Evolutionary conservation across 768 basidiomycete species (phyloP).

Genomic region (Cyathus striatus): DNA sequence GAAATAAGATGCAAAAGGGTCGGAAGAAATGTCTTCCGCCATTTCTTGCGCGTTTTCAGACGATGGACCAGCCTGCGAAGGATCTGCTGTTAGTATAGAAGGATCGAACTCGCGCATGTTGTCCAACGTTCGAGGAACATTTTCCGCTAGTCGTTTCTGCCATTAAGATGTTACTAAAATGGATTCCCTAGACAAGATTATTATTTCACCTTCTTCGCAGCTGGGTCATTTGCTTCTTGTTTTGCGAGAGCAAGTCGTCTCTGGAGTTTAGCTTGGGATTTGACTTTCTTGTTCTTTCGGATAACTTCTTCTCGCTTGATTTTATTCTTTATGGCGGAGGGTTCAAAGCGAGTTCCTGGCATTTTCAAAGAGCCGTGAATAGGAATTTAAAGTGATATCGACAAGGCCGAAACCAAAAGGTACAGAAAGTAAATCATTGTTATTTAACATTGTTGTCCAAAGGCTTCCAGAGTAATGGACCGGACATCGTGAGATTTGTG

Average conservation of each 20-base stretch:
- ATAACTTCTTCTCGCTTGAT: slow-evolving; percentile 78
- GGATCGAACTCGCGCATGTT: slow-evolving; percentile 87
- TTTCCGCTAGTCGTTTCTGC: slow-evolving; percentile 81
- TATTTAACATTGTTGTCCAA: no score
- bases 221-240: slow-evolving; percentile 69
- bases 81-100: slow-evolving; percentile 55
- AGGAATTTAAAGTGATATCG: not conserved
- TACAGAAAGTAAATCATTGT: no score
- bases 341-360: slow-evolving; percentile 57
- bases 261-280: slow-evolving; percentile 77
- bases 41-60: slow-evolving; percentile 42
- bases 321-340: slow-evolving; percentile 81
- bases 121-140: slow-evolving; percentile 89
- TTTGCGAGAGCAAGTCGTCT: slow-evolving; percentile 74
- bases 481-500: no score
- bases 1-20: slow-evolving; percentile 78
- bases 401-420: no score
- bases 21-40: slow-evolving; percentile 63
- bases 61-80: slow-evolving; percentile 17
- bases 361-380: slow-evolving; percentile 8
- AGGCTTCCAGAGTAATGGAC: no score
- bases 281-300: slow-evolving; percentile 69
- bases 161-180: no score
- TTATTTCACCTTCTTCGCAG: slow-evolving; percentile 61
- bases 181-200: no score